phyloP scores from a whole-genome alignment of 306 rosid species.

The Begonia loranthoides region DNA sequence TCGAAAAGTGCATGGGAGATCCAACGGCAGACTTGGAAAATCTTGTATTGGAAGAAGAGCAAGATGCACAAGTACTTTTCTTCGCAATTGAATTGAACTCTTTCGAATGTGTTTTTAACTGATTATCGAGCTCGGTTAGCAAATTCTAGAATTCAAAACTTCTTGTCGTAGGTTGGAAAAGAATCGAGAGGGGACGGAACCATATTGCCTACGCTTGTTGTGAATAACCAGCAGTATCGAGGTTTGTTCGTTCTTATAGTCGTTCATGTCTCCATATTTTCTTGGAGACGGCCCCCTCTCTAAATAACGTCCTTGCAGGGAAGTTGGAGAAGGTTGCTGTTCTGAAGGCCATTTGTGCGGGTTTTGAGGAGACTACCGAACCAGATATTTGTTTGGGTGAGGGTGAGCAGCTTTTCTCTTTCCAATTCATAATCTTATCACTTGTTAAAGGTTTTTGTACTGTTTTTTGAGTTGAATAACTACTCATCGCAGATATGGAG shows the following conservation, averaged over 20 bases:
- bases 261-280: conserved; percentile 2
- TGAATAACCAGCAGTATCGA: conserved; percentile 91
- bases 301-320: conserved; percentile 41
- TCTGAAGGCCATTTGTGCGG: conserved; percentile 85
- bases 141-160: neutral
- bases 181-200: conserved; percentile 95
- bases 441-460: conserved; percentile 10
- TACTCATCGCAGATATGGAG: conserved; percentile 62
- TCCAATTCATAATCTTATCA: neutral
- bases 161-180: conserved; percentile 59
- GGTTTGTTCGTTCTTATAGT: conserved; percentile 43
- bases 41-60: conserved; percentile 84
- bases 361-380: conserved; percentile 95
- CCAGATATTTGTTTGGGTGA: conserved; percentile 92
- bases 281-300: conserved; percentile 18
- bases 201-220: conserved; percentile 95
- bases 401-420: conserved; percentile 32
- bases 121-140: neutral
- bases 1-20: conserved; percentile 92
- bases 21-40: conserved; percentile 65
- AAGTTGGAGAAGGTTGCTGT: conserved; percentile 93
- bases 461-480: conserved; percentile 4
- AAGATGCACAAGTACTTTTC: conserved; percentile 68
- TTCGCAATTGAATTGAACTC: too few relatives aligned
- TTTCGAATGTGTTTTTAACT: neutral